Base-by-base conservation (phyloP, 2,329 filamentous ascomycete species). In the Cercospora citrullina region DNA sequence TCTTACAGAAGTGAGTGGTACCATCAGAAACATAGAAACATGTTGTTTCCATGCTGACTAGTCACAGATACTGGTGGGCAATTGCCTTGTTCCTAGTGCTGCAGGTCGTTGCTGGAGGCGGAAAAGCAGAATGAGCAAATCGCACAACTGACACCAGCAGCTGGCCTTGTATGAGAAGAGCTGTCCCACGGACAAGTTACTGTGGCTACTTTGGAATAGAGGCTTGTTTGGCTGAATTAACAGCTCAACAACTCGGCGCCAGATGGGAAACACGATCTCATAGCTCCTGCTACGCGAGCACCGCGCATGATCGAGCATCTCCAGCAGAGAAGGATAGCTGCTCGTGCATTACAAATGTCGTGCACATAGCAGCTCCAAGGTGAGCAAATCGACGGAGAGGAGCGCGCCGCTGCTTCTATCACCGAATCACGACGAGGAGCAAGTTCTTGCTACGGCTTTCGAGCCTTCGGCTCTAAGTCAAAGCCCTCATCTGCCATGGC, bases 51-150 rank as follows among this genome's bases (percentile, higher is more conserved):
- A 31, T 51, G 62, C 73, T 75, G 51, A 77, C 66, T 60, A 18
- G n/a, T 51, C 55, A 64, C 71, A 84, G 82, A 72, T 85, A 84
- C 70, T 85, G 83, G 83, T 85, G 83, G 83, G 81, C 79, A 5
- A 79, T 85, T 72, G 82, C 76, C 2, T 71, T 84, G 10, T 84
- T 84, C 74, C 51, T 85, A 23, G 69, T 84, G 5, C 73, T 85
- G 16, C 83, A 85, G 70, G 69, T 85, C 9, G 79, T 81, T 59
- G 78, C 80, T 62, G 81, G 82, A 16, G 58, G 69, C 65, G 48
- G 48, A n/a, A 65, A 68, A 31, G 57, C 48, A 63, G 68, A 67
- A 60, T 69, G 59, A 68, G 16, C 5, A 45, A 31, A 14, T 18
- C 39, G 8, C 21, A 31, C 39, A 16, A 28, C 23, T 12, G 1